Percentiles rank a stretch among this genome's conserved stretches.
Evolutionary conservation across 495 filamentous ascomycete genomes (phyloP).

Genomic region (Hypoxylon fuscum): DNA sequence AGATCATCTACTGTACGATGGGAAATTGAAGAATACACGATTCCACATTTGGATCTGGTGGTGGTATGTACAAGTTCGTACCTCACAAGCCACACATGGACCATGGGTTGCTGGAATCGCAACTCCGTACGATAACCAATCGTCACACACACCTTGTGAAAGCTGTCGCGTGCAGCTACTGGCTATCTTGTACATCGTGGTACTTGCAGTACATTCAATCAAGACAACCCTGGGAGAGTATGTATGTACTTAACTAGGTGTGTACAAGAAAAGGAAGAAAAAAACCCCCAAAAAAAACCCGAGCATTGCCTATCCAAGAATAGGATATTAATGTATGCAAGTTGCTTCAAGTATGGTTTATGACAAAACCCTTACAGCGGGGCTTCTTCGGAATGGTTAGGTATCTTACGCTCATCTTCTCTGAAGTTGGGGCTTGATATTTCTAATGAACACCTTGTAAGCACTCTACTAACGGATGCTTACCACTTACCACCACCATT

Average conservation of each 20-base stretch:
- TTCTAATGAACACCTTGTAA: not conserved
- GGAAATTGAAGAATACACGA: conserved; percentile 14
- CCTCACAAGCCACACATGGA: conserved; percentile 17
- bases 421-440: not conserved
- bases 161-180: conserved; percentile 4
- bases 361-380: not conserved
- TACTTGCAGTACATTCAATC: not conserved
- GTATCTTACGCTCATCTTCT: not conserved
- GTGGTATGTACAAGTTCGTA: conserved; percentile 17
- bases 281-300: too few relatives aligned
- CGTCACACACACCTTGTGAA: conserved; percentile 21
- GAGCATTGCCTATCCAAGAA: not conserved
- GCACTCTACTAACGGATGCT: not conserved
- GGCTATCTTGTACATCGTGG: not conserved
- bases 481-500: conserved; percentile 26
- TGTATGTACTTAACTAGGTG: not conserved
- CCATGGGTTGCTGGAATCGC: not conserved
- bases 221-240: not conserved
- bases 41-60: conserved; percentile 27
- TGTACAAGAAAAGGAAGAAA: not conserved
- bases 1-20: conserved; percentile 24
- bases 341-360: not conserved
- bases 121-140: conserved; percentile 44
- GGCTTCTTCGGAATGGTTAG: not conserved
- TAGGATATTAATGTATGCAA: not conserved